Evolutionary conservation across 257 asterid genomes (phyloP).

Genomic region (Ligustrum vulgare): DNA sequence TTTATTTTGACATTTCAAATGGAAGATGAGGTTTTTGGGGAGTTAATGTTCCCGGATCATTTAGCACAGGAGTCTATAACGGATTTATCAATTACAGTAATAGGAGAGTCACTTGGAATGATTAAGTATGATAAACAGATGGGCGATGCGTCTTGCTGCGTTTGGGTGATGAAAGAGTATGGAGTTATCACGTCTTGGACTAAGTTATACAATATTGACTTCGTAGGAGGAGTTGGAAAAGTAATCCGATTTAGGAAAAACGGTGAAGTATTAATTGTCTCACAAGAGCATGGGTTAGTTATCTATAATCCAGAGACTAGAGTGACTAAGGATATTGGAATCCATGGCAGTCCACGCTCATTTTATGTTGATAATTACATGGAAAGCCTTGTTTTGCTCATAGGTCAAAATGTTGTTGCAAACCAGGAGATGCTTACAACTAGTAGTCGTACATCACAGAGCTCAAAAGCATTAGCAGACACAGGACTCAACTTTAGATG

Average conservation of each 20-base stretch:
- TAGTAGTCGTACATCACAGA: background rate
- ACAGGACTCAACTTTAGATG: background rate
- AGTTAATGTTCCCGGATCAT: conserved; percentile 42
- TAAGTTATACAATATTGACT: conserved; percentile 41
- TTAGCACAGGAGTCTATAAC: conserved; percentile 26
- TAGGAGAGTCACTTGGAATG: conserved; percentile 42
- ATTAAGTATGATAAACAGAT: conserved; percentile 22
- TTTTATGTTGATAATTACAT: conserved; percentile 38
- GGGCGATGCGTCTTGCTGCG: conserved; percentile 26
- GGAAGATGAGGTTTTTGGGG: conserved; percentile 47
- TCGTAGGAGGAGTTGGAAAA: conserved; percentile 28
- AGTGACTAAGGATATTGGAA: conserved; percentile 30
- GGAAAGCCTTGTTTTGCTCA: conserved; percentile 50
- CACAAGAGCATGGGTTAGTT: conserved; percentile 29
- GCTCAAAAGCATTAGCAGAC: background rate
- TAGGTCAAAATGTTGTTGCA: conserved; percentile 15
- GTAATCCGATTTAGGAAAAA: conserved; percentile 45
- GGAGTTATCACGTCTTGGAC: conserved; percentile 57
- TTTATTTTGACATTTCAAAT: conserved; percentile 43
- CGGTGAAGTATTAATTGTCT: conserved; percentile 44
- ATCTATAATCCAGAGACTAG: conserved; percentile 30
- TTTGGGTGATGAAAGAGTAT: conserved; percentile 64
- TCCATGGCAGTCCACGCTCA: conserved; percentile 42
- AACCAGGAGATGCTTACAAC: background rate
- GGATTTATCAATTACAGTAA: conserved; percentile 21